Conservation (phyloP, 106 monocot species). For the Chionographis japonica region DNA sequence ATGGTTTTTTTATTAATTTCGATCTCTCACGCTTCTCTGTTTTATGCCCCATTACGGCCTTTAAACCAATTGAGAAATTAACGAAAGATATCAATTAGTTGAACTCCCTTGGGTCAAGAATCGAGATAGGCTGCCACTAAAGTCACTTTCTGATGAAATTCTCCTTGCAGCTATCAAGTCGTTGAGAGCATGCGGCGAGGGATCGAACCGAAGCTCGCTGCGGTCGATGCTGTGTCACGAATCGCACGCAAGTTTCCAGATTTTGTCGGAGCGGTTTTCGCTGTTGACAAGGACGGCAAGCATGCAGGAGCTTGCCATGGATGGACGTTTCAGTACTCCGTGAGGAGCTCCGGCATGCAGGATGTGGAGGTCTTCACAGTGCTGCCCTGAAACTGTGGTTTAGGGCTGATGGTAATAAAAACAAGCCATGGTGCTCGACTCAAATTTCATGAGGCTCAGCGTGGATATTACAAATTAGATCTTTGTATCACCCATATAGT, state of each 20-base stretch:
- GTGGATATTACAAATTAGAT: too few relatives aligned
- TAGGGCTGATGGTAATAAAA: too few relatives aligned
- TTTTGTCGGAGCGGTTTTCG: conserved; percentile 84
- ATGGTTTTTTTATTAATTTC: too few relatives aligned
- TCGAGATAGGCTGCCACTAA: too few relatives aligned
- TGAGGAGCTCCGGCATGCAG: conserved; percentile 49
- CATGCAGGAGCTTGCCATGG: conserved; percentile 91
- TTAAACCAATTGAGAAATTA: too few relatives aligned
- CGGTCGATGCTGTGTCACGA: conserved; percentile 60
- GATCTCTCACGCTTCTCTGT: too few relatives aligned
- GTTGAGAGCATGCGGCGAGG: conserved; percentile 92
- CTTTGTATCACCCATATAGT: too few relatives aligned
- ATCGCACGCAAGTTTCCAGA: conserved; percentile 72
- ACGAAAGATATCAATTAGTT: too few relatives aligned
- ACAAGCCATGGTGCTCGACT: neutral
- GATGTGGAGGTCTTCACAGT: conserved; percentile 79
- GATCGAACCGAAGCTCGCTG: conserved; percentile 65
- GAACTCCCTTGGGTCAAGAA: too few relatives aligned
- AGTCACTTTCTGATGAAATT: neutral
- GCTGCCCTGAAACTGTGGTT: conserved; percentile 16
- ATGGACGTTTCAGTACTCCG: conserved; percentile 92
- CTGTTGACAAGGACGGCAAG: conserved; percentile 53
- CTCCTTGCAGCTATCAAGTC: conserved; percentile 71
- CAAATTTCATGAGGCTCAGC: too few relatives aligned
- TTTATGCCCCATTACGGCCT: too few relatives aligned